Base-by-base conservation (phyloP, 495 filamentous ascomycete genomes). In the Trichoderma reesei region DNA sequence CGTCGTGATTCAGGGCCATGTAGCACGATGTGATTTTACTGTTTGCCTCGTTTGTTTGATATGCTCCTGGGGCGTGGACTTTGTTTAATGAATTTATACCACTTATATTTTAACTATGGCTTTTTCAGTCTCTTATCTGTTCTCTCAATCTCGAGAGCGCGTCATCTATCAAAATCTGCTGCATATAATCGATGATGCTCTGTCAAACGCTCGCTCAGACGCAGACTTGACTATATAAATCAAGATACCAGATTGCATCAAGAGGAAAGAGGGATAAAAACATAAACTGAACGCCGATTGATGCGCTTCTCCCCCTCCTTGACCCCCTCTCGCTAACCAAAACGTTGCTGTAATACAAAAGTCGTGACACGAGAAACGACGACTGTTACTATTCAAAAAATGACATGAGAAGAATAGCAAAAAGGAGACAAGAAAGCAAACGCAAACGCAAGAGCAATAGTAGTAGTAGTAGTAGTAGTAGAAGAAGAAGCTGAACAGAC, bases 1-100 rank as follows among this genome's bases (percentile, higher is more conserved):
- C 26, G 51, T 56, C 34, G 51, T 56, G 51, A 56, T 56, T 56
- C 51, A 31, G 11, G 26, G 42, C 42, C 42, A 46, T 46, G 42
- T 46, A 46, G 42, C 42, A 46, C 42, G 42, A 46, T 26, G 51
- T 56, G 51, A 56, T 56, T 56, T 56, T 33, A 31, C 26, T 26
- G 26, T 56, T 36, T 56, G 20, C 26, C 31, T 34, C 34, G 3
- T 13, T 56, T 39, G 38, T 14, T 56, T 33, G 2, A 26, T 26
- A 26, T 56, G 51, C 51, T 56, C 20, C 14, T 33, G 31, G 51
- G 51, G 26, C 51, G 51, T 56, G 51, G 31, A 26, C 51, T 16
- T 56, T n/a, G n/a, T 34, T 56, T 56, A 56, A 56, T 56, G 51
- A 56, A 56, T 56, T 56, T 56, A 56, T 56, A 56, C 51, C 51